Percentiles rank a stretch among this genome's conserved stretches.
Conservation (phyloP, 2,329 filamentous ascomycete genomes). For the Fusarium concolor region DNA sequence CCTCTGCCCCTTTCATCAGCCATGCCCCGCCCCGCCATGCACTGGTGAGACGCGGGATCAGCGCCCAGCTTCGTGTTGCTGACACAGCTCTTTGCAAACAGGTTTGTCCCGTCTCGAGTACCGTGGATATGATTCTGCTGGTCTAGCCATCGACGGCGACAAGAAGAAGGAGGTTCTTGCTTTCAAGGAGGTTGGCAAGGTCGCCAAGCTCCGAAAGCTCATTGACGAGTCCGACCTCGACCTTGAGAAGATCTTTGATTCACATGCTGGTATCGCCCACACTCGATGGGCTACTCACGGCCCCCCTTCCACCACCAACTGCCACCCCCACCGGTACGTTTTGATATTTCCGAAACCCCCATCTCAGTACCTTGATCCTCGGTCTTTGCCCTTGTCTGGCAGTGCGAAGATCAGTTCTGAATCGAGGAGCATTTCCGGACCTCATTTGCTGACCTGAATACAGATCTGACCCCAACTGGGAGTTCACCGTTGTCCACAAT, state of each 20-base stretch:
- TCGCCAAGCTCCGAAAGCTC: conserved; percentile 93
- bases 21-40: conserved; percentile 42
- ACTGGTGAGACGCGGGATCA: conserved; percentile 45
- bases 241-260: conserved; percentile 93
- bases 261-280: conserved; percentile 98
- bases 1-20: conserved; percentile 37
- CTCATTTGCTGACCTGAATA: conserved; percentile 35
- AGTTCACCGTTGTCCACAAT: conserved; percentile 98
- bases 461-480: conserved; percentile 93
- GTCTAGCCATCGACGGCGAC: conserved; percentile 94
- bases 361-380: background rate
- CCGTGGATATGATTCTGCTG: conserved; percentile 97
- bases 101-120: conserved; percentile 97
- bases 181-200: conserved; percentile 99
- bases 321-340: conserved; percentile 94
- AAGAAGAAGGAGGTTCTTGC: conserved; percentile 98
- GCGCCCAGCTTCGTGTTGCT: conserved; percentile 45
- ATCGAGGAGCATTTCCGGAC: conserved; percentile 5
- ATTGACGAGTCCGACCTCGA: conserved; percentile 87
- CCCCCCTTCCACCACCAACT: conserved; percentile 91
- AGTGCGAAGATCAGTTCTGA: conserved; percentile 16
- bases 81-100: conserved; percentile 55
- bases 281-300: conserved; percentile 99
- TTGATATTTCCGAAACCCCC: conserved; percentile 6
- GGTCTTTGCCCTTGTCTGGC: background rate